Evolutionary conservation across 768 basidiomycete genomes (phyloP).

Genomic region (Lyophyllum atratum): DNA sequence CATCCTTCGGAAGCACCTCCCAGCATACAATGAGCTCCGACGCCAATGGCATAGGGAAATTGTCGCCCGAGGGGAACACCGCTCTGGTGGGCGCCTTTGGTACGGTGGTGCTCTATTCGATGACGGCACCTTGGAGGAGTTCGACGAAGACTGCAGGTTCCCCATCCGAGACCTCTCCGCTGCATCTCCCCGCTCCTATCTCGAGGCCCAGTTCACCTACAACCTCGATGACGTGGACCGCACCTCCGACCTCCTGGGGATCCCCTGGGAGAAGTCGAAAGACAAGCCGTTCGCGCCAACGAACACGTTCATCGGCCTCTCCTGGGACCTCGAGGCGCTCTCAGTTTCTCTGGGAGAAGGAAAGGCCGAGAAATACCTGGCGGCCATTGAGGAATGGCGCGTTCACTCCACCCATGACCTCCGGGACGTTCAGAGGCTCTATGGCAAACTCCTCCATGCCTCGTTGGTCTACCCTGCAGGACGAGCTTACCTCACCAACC

Average conservation of each 20-base stretch:
- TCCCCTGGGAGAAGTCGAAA: conserved; percentile 8
- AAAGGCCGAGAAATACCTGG: conserved; percentile 5
- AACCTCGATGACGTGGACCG: conserved; percentile 28
- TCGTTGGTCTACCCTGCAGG: conserved; percentile 21
- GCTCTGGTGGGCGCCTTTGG: conserved; percentile 14
- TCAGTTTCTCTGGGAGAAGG: background rate
- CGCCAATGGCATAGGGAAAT: conserved; percentile 11
- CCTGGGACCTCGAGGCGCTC: background rate
- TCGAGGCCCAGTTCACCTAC: conserved; percentile 19
- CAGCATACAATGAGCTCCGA: conserved; percentile 12
- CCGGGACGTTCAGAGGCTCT: conserved; percentile 26
- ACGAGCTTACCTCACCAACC: conserved; percentile 31
- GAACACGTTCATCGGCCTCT: conserved; percentile 1
- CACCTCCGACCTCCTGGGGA: conserved; percentile 16
- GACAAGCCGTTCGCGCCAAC: background rate
- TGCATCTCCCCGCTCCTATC: conserved; percentile 6
- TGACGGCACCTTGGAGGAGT: conserved; percentile 24
- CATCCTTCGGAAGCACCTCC: conserved; percentile 18
- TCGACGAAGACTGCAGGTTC: conserved; percentile 25
- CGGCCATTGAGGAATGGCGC: conserved; percentile 23
- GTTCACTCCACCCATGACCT: conserved; percentile 16
- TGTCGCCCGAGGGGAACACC: background rate
- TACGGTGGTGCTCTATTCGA: conserved; percentile 19
- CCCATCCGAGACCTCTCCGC: conserved; percentile 20
- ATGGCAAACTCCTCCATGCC: conserved; percentile 32